Percentiles rank a stretch among this genome's conserved stretches.
These are phyloP conservation scores for Salisapilia sapeloensis DNA, from an alignment of 352 stramenopile species.

Conservation along the genomic window DNA sequence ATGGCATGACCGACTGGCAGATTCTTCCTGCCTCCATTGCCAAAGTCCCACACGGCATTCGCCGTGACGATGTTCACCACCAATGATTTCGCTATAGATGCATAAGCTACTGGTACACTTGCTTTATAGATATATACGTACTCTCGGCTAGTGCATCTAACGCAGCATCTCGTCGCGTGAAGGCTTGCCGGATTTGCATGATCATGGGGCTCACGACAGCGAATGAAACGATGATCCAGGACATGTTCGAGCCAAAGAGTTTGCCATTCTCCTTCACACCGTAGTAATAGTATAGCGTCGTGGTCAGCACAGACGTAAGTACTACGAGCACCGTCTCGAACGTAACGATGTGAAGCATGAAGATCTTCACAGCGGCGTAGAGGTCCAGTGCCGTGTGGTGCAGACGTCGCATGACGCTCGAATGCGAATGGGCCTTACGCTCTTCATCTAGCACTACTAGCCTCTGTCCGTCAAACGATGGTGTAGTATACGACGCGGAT, in stretches of 20 bases:
- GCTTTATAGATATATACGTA: conserved; percentile 3
- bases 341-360: conserved; percentile 48
- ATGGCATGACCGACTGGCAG: conserved; percentile 27
- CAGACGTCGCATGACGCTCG: too few relatives aligned
- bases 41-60: conserved; percentile 74
- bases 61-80: conserved; percentile 56
- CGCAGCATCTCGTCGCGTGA: conserved; percentile 47
- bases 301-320: conserved; percentile 27
- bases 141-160: conserved; percentile 48
- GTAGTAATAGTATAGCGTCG: conserved; percentile 55
- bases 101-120: neutral
- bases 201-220: conserved; percentile 75
- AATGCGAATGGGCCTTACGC: too few relatives aligned
- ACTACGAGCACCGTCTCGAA: conserved; percentile 68
- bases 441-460: too few relatives aligned
- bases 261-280: conserved; percentile 13
- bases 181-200: conserved; percentile 79
- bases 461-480: too few relatives aligned
- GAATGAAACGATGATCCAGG: conserved; percentile 69
- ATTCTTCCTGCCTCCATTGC: conserved; percentile 32
- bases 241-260: conserved; percentile 67
- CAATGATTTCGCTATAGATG: conserved; percentile 27
- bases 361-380: conserved; percentile 63
- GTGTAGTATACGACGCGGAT: too few relatives aligned
- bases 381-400: conserved; percentile 49